These are phyloP conservation scores for Silene coronaria DNA, from an alignment of 179 eudicot species.

Conservation along the genomic window DNA sequence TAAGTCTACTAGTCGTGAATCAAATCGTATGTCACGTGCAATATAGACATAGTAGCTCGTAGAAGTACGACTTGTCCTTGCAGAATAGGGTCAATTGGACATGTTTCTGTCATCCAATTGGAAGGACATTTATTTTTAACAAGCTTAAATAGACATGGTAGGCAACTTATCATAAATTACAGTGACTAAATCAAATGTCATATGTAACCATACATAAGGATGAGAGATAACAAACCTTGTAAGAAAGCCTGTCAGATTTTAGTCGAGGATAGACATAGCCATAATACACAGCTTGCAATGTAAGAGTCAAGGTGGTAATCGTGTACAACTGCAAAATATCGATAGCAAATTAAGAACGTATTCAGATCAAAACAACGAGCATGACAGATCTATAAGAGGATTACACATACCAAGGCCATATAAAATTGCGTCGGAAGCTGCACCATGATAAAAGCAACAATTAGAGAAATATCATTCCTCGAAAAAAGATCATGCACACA, in stretches of 20 bases:
- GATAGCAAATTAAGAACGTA: background rate
- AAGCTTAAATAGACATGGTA: background rate
- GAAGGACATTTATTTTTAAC: background rate
- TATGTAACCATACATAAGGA: background rate
- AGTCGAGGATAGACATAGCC: constrained; percentile 46
- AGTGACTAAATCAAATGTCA: background rate
- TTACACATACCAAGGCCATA: constrained; percentile 54
- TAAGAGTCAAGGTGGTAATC: constrained; percentile 48
- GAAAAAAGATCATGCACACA: background rate
- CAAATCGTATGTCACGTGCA: too few species aligned
- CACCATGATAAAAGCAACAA: constrained; percentile 16
- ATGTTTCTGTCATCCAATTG: background rate
- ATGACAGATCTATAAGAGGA: background rate
- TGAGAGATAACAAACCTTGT: constrained; percentile 36
- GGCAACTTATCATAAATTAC: background rate
- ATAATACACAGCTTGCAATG: constrained; percentile 53
- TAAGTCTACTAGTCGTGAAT: too few species aligned
- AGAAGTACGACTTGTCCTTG: background rate
- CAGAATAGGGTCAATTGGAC: background rate
- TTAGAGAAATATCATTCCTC: constrained; percentile 8
- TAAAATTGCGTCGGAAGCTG: constrained; percentile 83
- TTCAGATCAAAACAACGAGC: background rate
- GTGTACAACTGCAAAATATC: constrained; percentile 43
- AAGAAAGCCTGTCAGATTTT: constrained; percentile 33
- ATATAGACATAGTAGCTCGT: too few species aligned